A percentile compares a stretch with the other conserved stretches of the same genome.
Evolutionary conservation across 805 yeast species (phyloP).

Genomic region (Saccharomycopsis selenospora): DNA sequence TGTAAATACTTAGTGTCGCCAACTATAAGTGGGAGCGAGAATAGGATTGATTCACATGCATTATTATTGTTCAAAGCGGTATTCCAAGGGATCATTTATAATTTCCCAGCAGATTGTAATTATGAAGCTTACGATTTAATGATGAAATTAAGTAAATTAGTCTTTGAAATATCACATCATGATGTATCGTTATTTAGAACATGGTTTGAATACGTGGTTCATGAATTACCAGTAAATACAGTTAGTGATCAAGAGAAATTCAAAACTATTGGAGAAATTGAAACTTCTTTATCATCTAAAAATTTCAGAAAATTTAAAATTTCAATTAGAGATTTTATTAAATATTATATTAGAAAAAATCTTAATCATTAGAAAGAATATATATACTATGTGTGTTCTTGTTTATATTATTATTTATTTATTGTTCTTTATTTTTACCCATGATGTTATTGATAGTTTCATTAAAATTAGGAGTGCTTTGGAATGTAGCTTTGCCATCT

Average conservation of each 20-base stretch:
- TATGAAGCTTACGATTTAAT: conserved; percentile 71
- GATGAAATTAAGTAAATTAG: conserved; percentile 52
- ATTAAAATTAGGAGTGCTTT: conserved; percentile 13
- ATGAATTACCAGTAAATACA: conserved; percentile 50
- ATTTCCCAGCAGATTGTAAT: conserved; percentile 62
- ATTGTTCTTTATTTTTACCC: too few species aligned
- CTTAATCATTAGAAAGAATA: conserved; percentile 28
- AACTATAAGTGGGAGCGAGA: neutral
- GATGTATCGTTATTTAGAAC: conserved; percentile 30
- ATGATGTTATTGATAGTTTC: neutral
- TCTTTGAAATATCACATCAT: conserved; percentile 38
- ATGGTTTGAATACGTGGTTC: conserved; percentile 59
- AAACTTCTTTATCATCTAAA: conserved; percentile 54
- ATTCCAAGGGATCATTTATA: conserved; percentile 60
- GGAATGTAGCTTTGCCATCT: conserved; percentile 23
- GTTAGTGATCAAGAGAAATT: conserved; percentile 62
- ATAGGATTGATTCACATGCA: conserved; percentile 21
- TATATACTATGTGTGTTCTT: too few species aligned
- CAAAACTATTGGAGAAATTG: conserved; percentile 51
- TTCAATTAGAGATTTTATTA: conserved; percentile 67
- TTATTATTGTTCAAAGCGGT: conserved; percentile 39
- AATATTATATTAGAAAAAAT: conserved; percentile 77
- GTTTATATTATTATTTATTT: too few species aligned
- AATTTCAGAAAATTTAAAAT: conserved; percentile 70
- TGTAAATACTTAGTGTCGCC: conserved; percentile 32